These are phyloP conservation scores for Rhexocercosporidium sp. DNA, from an alignment of 2,329 filamentous ascomycete species.

Conservation along the genomic window DNA sequence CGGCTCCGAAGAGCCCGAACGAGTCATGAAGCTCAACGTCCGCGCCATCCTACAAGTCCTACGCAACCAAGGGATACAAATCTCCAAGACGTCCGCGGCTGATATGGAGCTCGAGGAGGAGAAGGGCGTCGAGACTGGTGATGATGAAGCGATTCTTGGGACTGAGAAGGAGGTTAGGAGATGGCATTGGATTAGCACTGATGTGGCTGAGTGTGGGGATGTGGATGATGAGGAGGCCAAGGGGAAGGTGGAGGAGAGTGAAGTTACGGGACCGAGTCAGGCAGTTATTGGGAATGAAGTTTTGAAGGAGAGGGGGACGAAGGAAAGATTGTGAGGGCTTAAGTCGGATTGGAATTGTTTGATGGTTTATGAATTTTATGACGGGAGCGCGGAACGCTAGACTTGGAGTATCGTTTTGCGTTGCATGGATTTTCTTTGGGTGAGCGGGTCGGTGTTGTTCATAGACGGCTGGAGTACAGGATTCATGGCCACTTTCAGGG, in stretches of 20 bases:
- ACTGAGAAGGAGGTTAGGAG: conserved; percentile 33
- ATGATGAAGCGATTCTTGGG: conserved; percentile 38
- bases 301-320: conserved; percentile 22
- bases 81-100: conserved; percentile 52
- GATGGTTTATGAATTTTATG: conserved; percentile 14
- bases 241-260: conserved; percentile 21
- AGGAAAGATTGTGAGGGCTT: conserved; percentile 14
- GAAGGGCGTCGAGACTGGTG: conserved; percentile 19
- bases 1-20: conserved; percentile 61
- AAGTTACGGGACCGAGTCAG: conserved; percentile 25
- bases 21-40: conserved; percentile 62
- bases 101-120: conserved; percentile 44
- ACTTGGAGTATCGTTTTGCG: background rate
- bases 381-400: too few relatives aligned
- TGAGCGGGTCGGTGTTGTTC: background rate
- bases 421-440: background rate
- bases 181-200: conserved; percentile 40
- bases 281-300: conserved; percentile 35
- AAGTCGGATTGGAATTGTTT: background rate
- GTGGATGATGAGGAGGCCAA: conserved; percentile 27
- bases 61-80: conserved; percentile 53
- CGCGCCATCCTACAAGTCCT: conserved; percentile 63
- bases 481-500: too few relatives aligned
- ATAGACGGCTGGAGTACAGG: background rate
- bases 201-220: conserved; percentile 28